Evolutionary conservation across 1,139 yeast genomes (phyloP).

Genomic region (Yamadazyma triangularis): DNA sequence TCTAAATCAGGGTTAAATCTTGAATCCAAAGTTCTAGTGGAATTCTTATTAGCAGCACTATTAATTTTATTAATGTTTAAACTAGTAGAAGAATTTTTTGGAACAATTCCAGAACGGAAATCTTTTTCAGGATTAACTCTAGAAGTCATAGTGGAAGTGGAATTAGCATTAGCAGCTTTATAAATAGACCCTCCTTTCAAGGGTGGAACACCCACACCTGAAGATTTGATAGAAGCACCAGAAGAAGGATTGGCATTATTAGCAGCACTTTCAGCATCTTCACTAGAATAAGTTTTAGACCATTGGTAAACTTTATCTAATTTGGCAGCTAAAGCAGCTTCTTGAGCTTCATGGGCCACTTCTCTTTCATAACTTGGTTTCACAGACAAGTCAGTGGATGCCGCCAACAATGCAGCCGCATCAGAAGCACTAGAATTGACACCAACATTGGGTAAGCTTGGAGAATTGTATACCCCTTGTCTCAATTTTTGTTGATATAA

Average conservation of each 20-base stretch:
- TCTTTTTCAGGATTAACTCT: conserved; percentile 46
- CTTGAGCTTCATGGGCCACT: conserved; percentile 61
- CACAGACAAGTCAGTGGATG: conserved; percentile 59
- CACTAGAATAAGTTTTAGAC: conserved; percentile 40
- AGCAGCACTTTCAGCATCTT: conserved; percentile 46
- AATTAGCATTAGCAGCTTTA: conserved; percentile 39
- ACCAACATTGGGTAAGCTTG: conserved; percentile 67
- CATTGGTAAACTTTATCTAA: conserved; percentile 36
- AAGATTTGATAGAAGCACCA: conserved; percentile 16
- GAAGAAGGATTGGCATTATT: conserved; percentile 27
- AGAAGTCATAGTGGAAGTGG: conserved; percentile 41
- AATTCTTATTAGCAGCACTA: conserved; percentile 40
- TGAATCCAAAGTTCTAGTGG: conserved; percentile 36
- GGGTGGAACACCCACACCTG: conserved; percentile 35
- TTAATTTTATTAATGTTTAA: conserved; percentile 40
- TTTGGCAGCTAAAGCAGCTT: conserved; percentile 59
- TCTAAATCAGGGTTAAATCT: conserved; percentile 44
- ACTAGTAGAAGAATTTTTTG: conserved; percentile 24
- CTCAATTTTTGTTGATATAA: conserved; percentile 71
- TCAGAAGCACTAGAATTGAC: conserved; percentile 67
- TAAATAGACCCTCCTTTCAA: conserved; percentile 34
- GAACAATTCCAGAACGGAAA: conserved; percentile 42
- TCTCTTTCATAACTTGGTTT: conserved; percentile 59
- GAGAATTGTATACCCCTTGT: conserved; percentile 70
- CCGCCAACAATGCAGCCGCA: conserved; percentile 72